phyloP scores from a whole-genome alignment of 257 asterid genomes.

The Solanum rostratum region DNA sequence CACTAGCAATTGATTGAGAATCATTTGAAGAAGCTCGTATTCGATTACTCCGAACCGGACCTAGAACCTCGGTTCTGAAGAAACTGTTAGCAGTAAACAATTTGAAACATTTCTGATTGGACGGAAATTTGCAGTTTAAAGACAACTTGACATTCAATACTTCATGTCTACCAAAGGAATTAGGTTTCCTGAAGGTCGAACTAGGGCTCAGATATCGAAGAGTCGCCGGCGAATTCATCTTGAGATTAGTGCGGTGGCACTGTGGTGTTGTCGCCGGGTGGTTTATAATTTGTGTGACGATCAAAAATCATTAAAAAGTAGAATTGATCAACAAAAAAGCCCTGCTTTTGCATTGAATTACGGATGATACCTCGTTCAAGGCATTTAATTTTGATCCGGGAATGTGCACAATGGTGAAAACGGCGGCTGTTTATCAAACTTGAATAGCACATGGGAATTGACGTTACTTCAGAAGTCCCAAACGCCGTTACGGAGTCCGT shows the following conservation, averaged over 20 bases:
- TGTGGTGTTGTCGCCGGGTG: not conserved
- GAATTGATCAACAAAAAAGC: not conserved
- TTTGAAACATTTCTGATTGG: not conserved
- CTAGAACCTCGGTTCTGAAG: not conserved
- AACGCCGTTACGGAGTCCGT: not conserved
- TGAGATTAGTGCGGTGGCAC: not conserved
- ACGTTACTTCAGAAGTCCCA: not conserved
- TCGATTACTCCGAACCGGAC: not conserved
- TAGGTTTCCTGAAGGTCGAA: not conserved
- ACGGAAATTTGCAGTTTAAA: not conserved
- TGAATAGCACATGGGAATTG: not conserved
- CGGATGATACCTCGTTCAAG: not conserved
- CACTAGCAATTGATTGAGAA: constrained; percentile 16
- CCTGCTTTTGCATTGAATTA: not conserved
- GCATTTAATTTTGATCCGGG: not conserved
- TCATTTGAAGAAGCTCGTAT: constrained; percentile 23
- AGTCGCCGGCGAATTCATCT: constrained; percentile 3
- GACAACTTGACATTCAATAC: not conserved
- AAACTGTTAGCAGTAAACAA: not conserved
- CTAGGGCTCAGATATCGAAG: not conserved
- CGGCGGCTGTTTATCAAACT: not conserved
- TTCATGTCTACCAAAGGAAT: not conserved
- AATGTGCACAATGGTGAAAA: not conserved
- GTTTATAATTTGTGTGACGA: not conserved
- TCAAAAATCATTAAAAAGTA: not conserved